These are phyloP conservation scores for Trichomonas vaginalis DNA, from an alignment of 208 protist genomes.

Conservation along the genomic window DNA sequence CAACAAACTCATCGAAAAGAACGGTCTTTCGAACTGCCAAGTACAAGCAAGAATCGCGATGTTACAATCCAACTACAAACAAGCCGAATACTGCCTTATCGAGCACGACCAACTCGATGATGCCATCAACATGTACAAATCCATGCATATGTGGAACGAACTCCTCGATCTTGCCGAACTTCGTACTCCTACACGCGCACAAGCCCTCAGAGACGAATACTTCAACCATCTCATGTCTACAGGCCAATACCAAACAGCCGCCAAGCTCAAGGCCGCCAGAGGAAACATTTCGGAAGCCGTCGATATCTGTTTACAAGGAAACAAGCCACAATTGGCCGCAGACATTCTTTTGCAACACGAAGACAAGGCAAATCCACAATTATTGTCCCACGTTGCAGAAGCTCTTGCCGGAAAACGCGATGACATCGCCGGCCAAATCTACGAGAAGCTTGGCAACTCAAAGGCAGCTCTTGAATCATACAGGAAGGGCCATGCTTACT, in stretches of 20 bases:
- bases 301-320: background rate
- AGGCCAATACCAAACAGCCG: background rate
- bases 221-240: background rate
- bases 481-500: background rate
- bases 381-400: background rate
- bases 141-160: constrained; percentile 11
- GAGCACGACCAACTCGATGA: background rate
- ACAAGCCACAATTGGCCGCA: background rate
- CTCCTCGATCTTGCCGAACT: background rate
- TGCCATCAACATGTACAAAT: background rate
- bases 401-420: background rate
- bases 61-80: background rate
- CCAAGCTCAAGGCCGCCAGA: background rate
- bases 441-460: background rate
- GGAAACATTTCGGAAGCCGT: background rate
- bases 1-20: background rate
- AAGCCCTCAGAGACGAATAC: background rate
- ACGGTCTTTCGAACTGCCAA: background rate
- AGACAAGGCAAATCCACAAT: background rate
- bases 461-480: background rate
- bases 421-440: background rate
- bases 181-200: background rate
- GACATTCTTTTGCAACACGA: background rate
- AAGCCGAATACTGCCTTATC: background rate
- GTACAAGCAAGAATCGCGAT: background rate